phyloP scores from a whole-genome alignment of 768 basidiomycete species.

The Solioccasus polychromus region DNA sequence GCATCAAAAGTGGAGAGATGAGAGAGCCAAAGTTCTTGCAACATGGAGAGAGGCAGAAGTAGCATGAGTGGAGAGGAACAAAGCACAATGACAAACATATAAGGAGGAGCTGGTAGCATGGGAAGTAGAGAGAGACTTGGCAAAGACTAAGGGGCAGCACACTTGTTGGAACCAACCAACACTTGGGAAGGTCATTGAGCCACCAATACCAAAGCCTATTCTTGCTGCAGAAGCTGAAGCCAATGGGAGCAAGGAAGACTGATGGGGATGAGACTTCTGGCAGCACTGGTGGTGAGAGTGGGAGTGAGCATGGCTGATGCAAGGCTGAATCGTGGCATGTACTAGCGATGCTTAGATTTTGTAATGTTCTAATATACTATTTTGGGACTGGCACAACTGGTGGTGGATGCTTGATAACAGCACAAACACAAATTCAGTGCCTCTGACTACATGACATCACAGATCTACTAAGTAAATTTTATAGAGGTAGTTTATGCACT shows the following conservation, averaged over 20 bases:
- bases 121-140: constrained; percentile 18
- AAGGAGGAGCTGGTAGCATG: constrained; percentile 12
- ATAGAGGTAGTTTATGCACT: no score
- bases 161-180: constrained; percentile 17
- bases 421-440: no score
- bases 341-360: no score
- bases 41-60: constrained; percentile 19
- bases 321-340: no score
- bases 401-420: no score
- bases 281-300: no score
- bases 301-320: no score
- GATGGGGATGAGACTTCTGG: no score
- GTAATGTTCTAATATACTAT: no score
- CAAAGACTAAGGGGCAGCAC: constrained; percentile 13
- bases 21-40: neutral
- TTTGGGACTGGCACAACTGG: no score
- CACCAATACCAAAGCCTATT: neutral
- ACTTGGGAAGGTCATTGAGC: neutral
- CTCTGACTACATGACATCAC: no score
- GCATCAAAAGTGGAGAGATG: neutral
- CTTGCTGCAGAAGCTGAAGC: neutral
- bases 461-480: no score
- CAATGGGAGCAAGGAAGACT: neutral
- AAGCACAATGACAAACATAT: constrained; percentile 2
- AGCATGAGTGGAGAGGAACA: constrained; percentile 11